phyloP scores from a whole-genome alignment of 768 basidiomycete genomes.

The Gloeostereum incarnatum region DNA sequence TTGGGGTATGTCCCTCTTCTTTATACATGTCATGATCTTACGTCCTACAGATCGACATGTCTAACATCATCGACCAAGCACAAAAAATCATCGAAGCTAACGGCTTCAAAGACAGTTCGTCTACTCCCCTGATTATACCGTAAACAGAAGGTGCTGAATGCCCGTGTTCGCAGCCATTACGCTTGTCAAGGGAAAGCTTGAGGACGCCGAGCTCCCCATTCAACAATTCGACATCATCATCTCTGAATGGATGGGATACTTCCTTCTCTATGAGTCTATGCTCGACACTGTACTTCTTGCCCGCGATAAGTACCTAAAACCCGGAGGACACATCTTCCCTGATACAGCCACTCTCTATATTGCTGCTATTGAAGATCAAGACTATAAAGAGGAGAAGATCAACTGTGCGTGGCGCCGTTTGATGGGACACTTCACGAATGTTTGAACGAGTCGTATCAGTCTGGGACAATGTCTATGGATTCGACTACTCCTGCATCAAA shows the following conservation, averaged over 20 bases:
- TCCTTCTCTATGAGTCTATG: constrained; percentile 98
- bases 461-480: constrained; percentile 99
- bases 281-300: constrained; percentile 96
- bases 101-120: constrained; percentile 90
- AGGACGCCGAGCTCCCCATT: constrained; percentile 84
- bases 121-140: constrained; percentile 3
- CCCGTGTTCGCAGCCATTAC: constrained; percentile 61
- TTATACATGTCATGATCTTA: constrained; percentile 5
- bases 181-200: constrained; percentile 96
- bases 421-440: neutral
- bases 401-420: constrained; percentile 66
- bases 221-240: constrained; percentile 97
- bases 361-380: constrained; percentile 97
- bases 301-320: constrained; percentile 92
- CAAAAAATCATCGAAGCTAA: constrained; percentile 95
- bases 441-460: constrained; percentile 34
- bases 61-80: constrained; percentile 99
- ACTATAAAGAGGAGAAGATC: constrained; percentile 99
- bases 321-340: constrained; percentile 89
- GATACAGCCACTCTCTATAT: constrained; percentile 89
- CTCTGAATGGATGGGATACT: constrained; percentile 99
- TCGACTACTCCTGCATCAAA: constrained; percentile 99
- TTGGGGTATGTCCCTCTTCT: constrained; percentile 54
- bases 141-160: constrained; percentile 8
- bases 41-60: constrained; percentile 87